Conservation (phyloP, 352 stramenopile genomes). For the Globisporangium rhizosaccharum region DNA sequence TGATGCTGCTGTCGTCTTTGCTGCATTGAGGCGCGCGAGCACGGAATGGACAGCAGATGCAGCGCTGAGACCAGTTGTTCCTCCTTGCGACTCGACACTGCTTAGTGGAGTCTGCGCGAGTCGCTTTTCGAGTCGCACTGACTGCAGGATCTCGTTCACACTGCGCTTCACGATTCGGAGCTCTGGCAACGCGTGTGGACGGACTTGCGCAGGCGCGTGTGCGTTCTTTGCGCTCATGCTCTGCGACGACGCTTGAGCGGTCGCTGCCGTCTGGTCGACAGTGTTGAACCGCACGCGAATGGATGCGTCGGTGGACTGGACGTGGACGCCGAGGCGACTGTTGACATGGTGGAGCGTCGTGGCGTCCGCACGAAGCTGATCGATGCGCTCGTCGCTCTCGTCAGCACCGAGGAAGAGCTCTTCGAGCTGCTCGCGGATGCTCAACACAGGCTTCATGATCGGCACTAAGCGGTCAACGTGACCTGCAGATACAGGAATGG, state of each 20-base stretch:
- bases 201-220: background rate
- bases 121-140: constrained; percentile 40
- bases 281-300: constrained; percentile 44
- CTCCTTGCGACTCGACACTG: constrained; percentile 4
- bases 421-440: constrained; percentile 41
- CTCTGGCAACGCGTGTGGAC: constrained; percentile 2
- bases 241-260: background rate
- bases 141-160: constrained; percentile 66
- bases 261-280: constrained; percentile 9
- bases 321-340: constrained; percentile 28
- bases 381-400: constrained; percentile 10
- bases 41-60: constrained; percentile 19
- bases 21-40: constrained; percentile 24
- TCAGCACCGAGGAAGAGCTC: constrained; percentile 56
- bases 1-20: background rate
- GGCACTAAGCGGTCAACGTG: constrained; percentile 33
- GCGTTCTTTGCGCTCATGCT: background rate
- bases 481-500: constrained; percentile 16
- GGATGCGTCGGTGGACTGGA: constrained; percentile 26
- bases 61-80: constrained; percentile 7
- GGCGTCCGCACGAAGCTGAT: background rate
- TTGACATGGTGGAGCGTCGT: constrained; percentile 15
- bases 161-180: constrained; percentile 54
- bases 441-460: constrained; percentile 29
- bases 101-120: constrained; percentile 20